A percentile compares a stretch with the other conserved stretches of the same genome.
Conservation (phyloP, 768 basidiomycete genomes). For the Crassisporium funariophilum region DNA sequence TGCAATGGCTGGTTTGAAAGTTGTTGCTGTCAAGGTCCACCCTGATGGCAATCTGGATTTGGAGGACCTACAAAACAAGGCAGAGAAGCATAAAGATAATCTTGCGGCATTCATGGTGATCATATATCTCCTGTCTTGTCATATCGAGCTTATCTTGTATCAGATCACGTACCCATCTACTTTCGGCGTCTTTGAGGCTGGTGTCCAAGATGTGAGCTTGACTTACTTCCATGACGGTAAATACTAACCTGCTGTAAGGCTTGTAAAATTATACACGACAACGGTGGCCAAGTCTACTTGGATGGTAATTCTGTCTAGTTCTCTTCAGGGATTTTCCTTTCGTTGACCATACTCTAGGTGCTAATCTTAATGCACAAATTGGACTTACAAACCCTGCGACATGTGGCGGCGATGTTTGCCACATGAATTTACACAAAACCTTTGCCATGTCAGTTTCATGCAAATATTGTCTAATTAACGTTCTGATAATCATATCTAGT, state of each 20-base stretch:
- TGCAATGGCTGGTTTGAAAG: conserved; percentile 95
- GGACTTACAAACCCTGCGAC: conserved; percentile 90
- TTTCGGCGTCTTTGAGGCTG: conserved; percentile 96
- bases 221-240: neutral
- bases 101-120: conserved; percentile 93
- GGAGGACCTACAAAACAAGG: conserved; percentile 81
- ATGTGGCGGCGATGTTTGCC: conserved; percentile 98
- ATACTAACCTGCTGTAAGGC: conserved; percentile 47
- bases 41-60: conserved; percentile 89
- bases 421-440: conserved; percentile 97
- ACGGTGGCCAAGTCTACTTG: conserved; percentile 96
- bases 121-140: neutral
- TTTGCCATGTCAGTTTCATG: conserved; percentile 77
- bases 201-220: conserved; percentile 66
- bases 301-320: conserved; percentile 60
- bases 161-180: conserved; percentile 97
- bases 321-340: neutral
- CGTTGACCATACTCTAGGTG: conserved; percentile 43
- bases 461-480: neutral
- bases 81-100: conserved; percentile 87
- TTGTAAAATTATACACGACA: conserved; percentile 90
- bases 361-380: conserved; percentile 93
- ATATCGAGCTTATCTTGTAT: conserved; percentile 5
- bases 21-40: conserved; percentile 91
- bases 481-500: conserved; percentile 38